A percentile compares a stretch with the other conserved stretches of the same genome.
phyloP scores from a whole-genome alignment of 2,329 filamentous ascomycete genomes.

The Fusarium buxicola region DNA sequence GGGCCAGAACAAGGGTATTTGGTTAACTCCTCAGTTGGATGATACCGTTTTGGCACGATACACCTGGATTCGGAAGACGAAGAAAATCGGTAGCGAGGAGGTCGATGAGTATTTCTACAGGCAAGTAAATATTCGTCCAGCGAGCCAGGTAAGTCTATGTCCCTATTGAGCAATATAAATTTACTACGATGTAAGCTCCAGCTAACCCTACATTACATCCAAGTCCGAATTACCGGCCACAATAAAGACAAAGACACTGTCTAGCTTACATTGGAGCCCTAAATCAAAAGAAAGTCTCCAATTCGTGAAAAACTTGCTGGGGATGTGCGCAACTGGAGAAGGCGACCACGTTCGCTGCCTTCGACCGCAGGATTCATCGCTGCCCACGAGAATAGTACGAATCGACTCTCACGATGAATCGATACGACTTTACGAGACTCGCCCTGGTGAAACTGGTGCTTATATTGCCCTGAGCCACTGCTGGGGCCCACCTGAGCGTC shows the following conservation, averaged over 20 bases:
- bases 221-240: neutral
- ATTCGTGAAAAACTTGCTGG: neutral
- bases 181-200: too few relatives aligned
- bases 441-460: neutral
- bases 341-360: neutral
- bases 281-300: neutral
- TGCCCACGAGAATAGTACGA: neutral
- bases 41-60: neutral
- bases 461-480: slow-evolving; percentile 16
- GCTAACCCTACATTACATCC: too few relatives aligned
- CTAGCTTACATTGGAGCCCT: neutral
- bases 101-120: neutral
- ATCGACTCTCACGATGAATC: neutral
- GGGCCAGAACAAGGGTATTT: neutral
- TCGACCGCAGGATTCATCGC: neutral
- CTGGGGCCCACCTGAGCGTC: slow-evolving; percentile 3
- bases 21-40: neutral
- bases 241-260: neutral
- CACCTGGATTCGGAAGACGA: neutral
- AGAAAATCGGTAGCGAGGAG: neutral
- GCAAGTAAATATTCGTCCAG: neutral
- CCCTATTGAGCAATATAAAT: too few relatives aligned
- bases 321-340: neutral
- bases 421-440: neutral
- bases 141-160: neutral